Percentiles rank a stretch among this genome's conserved stretches.
phyloP scores from a whole-genome alignment of 1,284 basidiomycete species.

The Pseudozyma tsukubaensis region DNA sequence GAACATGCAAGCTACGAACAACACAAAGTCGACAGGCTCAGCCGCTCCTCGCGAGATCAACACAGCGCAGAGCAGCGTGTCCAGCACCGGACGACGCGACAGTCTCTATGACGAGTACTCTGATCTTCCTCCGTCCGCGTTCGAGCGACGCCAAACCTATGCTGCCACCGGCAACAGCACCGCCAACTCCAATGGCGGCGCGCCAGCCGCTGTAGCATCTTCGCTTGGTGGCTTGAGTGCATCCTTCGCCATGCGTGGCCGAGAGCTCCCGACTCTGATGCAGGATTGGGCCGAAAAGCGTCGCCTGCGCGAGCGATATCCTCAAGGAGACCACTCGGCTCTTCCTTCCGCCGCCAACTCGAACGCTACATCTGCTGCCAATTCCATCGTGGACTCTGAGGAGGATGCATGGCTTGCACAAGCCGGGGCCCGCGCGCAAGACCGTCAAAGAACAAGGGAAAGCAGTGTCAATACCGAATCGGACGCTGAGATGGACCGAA shows the following conservation, averaged over 20 bases:
- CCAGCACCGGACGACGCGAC: slow-evolving; percentile 22
- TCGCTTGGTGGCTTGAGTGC: slow-evolving; percentile 55
- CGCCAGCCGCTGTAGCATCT: slow-evolving; percentile 20
- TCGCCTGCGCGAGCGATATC: slow-evolving; percentile 58
- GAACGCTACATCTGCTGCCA: slow-evolving; percentile 44
- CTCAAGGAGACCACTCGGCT: slow-evolving; percentile 60
- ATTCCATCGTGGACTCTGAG: slow-evolving; percentile 42
- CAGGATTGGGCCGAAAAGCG: slow-evolving; percentile 63
- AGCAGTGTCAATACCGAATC: slow-evolving; percentile 34
- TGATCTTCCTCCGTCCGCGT: slow-evolving; percentile 50
- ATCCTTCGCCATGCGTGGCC: slow-evolving; percentile 61
- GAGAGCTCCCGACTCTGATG: slow-evolving; percentile 51
- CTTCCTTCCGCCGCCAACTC: slow-evolving; percentile 55
- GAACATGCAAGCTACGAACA: background rate
- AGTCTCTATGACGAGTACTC: slow-evolving; percentile 35
- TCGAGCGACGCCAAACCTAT: slow-evolving; percentile 43
- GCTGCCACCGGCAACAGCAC: slow-evolving; percentile 8
- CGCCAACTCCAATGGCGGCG: slow-evolving; percentile 17
- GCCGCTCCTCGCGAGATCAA: slow-evolving; percentile 8
- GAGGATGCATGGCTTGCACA: slow-evolving; percentile 28
- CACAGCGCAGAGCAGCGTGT: slow-evolving; percentile 6
- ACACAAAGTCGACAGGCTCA: background rate
- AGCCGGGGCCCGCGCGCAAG: slow-evolving; percentile 1
- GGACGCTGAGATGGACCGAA: slow-evolving; percentile 37
- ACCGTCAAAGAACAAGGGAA: slow-evolving; percentile 20